Percentiles rank a stretch among this genome's conserved stretches.
phyloP scores from a whole-genome alignment of 2,329 filamentous ascomycete genomes.

The Clarireedia monteithiana region DNA sequence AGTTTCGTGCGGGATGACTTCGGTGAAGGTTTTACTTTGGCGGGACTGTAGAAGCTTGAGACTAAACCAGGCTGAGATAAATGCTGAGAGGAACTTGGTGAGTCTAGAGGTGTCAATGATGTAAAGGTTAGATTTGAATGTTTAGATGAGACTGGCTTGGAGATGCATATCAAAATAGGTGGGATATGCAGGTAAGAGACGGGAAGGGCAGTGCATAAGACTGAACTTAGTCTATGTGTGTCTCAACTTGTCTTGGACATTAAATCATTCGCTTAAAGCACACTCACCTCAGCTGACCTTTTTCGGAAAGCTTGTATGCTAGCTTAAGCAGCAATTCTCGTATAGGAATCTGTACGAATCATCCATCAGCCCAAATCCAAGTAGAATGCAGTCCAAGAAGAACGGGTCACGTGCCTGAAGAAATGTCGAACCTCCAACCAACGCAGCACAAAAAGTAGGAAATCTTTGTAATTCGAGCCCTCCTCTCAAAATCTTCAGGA shows the following conservation, averaged over 20 bases:
- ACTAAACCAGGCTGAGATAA: conserved; percentile 50
- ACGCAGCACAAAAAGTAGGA: conserved; percentile 52
- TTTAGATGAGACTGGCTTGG: background rate
- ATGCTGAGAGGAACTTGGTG: conserved; percentile 48
- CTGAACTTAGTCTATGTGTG: background rate
- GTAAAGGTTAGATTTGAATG: background rate
- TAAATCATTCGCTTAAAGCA: background rate
- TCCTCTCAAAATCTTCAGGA: conserved; percentile 37
- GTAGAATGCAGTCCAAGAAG: background rate
- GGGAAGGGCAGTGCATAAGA: background rate
- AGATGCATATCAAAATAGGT: no score
- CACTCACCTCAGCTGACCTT: conserved; percentile 22
- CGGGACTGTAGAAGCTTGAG: conserved; percentile 51
- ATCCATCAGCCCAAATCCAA: background rate
- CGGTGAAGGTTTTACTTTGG: conserved; percentile 35
- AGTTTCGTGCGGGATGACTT: conserved; percentile 30
- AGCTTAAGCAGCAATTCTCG: conserved; percentile 24
- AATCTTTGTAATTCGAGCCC: conserved; percentile 50
- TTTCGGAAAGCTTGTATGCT: conserved; percentile 20
- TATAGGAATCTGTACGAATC: conserved; percentile 27
- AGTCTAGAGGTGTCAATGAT: conserved; percentile 34
- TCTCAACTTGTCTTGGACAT: no score
- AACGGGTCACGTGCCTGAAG: conserved; percentile 41
- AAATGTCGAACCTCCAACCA: conserved; percentile 53
- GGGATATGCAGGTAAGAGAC: background rate